Percentiles rank a stretch among this genome's conserved stretches.
Evolutionary conservation across 2,329 filamentous ascomycete species (phyloP).

Genomic region (Sordariomycetes sp.): DNA sequence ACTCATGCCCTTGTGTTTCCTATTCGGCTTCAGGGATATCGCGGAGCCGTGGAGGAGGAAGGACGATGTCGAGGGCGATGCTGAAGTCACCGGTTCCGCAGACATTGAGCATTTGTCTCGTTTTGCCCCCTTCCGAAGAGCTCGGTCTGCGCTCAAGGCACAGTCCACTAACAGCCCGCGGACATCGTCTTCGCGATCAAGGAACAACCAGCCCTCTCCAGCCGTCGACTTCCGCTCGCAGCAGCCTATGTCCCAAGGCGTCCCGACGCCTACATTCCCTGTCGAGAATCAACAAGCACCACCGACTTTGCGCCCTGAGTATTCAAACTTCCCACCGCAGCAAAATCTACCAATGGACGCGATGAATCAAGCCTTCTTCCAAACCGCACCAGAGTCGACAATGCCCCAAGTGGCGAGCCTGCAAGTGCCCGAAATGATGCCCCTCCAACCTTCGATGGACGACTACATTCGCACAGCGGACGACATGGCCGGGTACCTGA

Average conservation of each 20-base stretch:
- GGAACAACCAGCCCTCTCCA: conserved; percentile 6
- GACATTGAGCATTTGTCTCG: conserved; percentile 10
- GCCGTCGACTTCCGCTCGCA: background rate
- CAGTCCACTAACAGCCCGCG: conserved; percentile 5
- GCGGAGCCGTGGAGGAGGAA: conserved; percentile 7
- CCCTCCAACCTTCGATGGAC: conserved; percentile 9
- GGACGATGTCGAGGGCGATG: background rate
- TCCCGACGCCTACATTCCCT: background rate
- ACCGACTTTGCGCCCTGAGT: background rate
- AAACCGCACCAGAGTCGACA: background rate
- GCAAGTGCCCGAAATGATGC: background rate
- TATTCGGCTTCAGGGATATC: conserved; percentile 12
- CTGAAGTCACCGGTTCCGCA: conserved; percentile 11
- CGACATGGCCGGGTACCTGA: conserved; percentile 14
- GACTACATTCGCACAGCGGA: conserved; percentile 14
- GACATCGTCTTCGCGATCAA: conserved; percentile 6
- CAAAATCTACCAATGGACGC: background rate
- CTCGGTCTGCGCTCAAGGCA: conserved; percentile 8
- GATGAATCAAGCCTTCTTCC: background rate
- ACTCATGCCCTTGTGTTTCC: conserved; percentile 10
- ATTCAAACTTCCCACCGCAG: background rate
- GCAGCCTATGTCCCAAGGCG: background rate
- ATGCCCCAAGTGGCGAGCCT: background rate
- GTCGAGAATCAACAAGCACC: background rate
- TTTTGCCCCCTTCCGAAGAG: conserved; percentile 10